Conservation (phyloP, 2,329 filamentous ascomycete genomes). For the Calonectria multiphialidica region DNA sequence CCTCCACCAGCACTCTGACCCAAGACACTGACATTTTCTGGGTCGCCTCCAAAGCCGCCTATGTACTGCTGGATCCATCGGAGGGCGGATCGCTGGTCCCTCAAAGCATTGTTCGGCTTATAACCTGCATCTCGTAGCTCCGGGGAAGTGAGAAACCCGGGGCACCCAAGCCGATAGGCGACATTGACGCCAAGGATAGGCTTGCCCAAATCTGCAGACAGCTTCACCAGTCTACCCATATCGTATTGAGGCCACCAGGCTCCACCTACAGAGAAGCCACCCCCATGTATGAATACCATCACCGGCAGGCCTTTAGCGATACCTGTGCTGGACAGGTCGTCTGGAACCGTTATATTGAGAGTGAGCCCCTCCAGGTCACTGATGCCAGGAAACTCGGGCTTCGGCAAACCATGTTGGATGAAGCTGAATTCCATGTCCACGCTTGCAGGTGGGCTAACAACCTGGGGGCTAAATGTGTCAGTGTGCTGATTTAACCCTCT, state of each 20-base stretch:
- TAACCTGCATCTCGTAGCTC: constrained; percentile 21
- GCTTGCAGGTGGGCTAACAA: neutral
- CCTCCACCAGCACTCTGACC: constrained; percentile 28
- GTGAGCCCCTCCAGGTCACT: constrained; percentile 5
- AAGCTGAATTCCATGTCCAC: constrained; percentile 7
- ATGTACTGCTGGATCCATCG: constrained; percentile 23
- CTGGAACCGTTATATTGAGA: constrained; percentile 7
- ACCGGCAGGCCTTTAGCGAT: constrained; percentile 18
- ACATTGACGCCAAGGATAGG: constrained; percentile 30
- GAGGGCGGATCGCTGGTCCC: constrained; percentile 22
- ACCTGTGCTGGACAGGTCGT: neutral
- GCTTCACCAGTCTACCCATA: constrained; percentile 6
- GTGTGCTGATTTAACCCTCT: too few relatives aligned
- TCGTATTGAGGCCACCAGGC: constrained; percentile 31
- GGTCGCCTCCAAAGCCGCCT: constrained; percentile 26
- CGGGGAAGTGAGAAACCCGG: constrained; percentile 20
- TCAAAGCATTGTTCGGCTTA: constrained; percentile 14
- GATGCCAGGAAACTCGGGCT: constrained; percentile 8
- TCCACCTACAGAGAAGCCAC: constrained; percentile 21
- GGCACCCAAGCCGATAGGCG: constrained; percentile 34
- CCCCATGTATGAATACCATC: constrained; percentile 25
- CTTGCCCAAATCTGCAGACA: constrained; percentile 19
- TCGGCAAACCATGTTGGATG: constrained; percentile 19
- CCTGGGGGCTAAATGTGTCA: constrained; percentile 18
- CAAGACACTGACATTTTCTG: constrained; percentile 9